Evolutionary conservation across 257 asterid genomes (phyloP).

Genomic region (Fraxinus anomala): DNA sequence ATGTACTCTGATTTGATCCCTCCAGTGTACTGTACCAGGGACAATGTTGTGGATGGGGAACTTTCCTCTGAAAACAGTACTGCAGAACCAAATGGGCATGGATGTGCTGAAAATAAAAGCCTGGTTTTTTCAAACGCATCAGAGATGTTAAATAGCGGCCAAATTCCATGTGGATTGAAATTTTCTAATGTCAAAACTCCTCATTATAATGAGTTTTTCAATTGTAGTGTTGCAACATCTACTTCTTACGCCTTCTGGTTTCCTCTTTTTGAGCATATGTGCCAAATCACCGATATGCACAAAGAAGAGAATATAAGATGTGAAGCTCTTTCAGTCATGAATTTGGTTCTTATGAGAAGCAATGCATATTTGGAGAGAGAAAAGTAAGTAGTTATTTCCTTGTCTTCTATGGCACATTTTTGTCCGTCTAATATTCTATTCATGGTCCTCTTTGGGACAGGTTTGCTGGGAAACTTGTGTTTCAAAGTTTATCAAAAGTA

Average conservation of each 20-base stretch:
- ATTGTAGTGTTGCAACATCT: slow-evolving; percentile 37
- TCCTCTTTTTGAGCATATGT: slow-evolving; percentile 61
- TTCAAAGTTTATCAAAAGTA: slow-evolving; percentile 57
- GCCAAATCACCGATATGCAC: slow-evolving; percentile 49
- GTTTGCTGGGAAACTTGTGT: slow-evolving; percentile 55
- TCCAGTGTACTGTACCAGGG: slow-evolving; percentile 68
- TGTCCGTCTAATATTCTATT: slow-evolving; percentile 24
- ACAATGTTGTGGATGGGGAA: slow-evolving; percentile 56
- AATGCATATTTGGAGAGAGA: slow-evolving; percentile 79
- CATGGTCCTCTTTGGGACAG: slow-evolving; percentile 41
- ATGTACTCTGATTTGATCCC: slow-evolving; percentile 47
- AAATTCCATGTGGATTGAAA: slow-evolving; percentile 32
- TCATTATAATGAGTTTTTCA: slow-evolving; percentile 27
- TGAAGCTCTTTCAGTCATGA: slow-evolving; percentile 82
- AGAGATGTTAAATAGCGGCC: slow-evolving; percentile 40
- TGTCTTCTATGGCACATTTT: slow-evolving; percentile 1
- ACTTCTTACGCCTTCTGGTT: slow-evolving; percentile 50
- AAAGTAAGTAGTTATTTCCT: slow-evolving; percentile 51
- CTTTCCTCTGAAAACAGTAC: slow-evolving; percentile 33
- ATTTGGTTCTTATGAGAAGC: slow-evolving; percentile 65
- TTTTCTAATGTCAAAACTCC: slow-evolving; percentile 31
- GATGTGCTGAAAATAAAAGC: slow-evolving; percentile 39
- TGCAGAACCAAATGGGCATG: slow-evolving; percentile 35
- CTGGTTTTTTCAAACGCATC: slow-evolving; percentile 30
- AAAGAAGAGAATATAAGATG: slow-evolving; percentile 46